phyloP scores from a whole-genome alignment of 2,329 filamentous ascomycete species.

The Ceratocystis cacaofunesta region DNA sequence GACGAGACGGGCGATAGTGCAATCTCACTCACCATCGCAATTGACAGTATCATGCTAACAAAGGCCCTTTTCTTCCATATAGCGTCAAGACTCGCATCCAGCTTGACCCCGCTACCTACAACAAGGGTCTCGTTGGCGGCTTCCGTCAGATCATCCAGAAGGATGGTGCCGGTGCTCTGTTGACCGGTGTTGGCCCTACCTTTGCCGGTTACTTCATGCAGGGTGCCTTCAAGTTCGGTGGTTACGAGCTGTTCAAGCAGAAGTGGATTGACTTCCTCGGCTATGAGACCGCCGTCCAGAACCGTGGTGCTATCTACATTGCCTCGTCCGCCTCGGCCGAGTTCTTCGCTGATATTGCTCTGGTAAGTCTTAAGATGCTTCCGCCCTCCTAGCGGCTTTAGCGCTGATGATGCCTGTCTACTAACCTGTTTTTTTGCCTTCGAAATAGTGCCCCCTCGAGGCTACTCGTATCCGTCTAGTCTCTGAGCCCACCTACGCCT shows the following conservation, averaged over 20 bases:
- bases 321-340: conserved; percentile 51
- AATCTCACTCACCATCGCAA: background rate
- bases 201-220: conserved; percentile 87
- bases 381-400: no score
- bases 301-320: conserved; percentile 70
- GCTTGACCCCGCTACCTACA: conserved; percentile 80
- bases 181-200: conserved; percentile 75
- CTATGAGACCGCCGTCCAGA: conserved; percentile 60
- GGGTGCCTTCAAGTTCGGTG: conserved; percentile 62
- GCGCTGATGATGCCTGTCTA: no score
- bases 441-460: conserved; percentile 58
- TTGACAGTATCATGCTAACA: conserved; percentile 17
- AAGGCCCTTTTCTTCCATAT: conserved; percentile 17
- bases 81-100: conserved; percentile 95
- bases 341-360: conserved; percentile 63
- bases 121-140: conserved; percentile 71
- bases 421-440: background rate
- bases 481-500: conserved; percentile 73
- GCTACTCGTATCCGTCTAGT: conserved; percentile 89
- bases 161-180: conserved; percentile 73
- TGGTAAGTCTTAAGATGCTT: conserved; percentile 24
- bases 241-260: conserved; percentile 95
- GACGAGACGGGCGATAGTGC: background rate
- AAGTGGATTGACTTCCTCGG: conserved; percentile 70
- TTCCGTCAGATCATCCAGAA: conserved; percentile 73